These are phyloP conservation scores for Geranium rotundifolium DNA, from an alignment of 345 rosid species.

Conservation along the genomic window DNA sequence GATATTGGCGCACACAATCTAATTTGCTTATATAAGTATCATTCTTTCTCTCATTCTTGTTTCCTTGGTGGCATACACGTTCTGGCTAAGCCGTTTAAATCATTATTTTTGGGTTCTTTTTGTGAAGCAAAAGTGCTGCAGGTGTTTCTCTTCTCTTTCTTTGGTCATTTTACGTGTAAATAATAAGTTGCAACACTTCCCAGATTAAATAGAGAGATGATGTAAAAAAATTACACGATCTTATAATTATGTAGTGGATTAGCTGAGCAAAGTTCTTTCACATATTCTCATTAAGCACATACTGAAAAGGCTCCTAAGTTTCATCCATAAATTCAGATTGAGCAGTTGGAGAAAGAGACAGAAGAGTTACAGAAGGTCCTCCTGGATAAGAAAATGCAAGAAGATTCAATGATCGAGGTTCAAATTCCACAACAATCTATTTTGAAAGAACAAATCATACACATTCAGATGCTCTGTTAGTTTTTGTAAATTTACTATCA, in stretches of 20 bases:
- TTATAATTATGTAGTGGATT: background rate
- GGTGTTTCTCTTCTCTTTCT: background rate
- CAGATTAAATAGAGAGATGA: background rate
- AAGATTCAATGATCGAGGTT: conserved; percentile 79
- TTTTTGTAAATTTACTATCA: background rate
- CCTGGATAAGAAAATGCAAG: conserved; percentile 77
- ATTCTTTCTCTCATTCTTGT: too few species aligned
- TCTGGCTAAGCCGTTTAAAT: too few species aligned
- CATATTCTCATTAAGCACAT: background rate
- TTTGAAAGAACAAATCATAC: background rate
- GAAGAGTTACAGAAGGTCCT: conserved; percentile 45
- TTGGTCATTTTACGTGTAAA: background rate
- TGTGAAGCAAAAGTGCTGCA: background rate
- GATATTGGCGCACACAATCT: too few species aligned
- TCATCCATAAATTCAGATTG: conserved; percentile 35
- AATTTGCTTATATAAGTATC: too few species aligned
- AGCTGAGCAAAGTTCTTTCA: background rate
- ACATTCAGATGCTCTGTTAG: background rate
- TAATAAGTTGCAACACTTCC: background rate
- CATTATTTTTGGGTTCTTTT: background rate
- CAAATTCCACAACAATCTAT: background rate
- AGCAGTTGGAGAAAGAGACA: conserved; percentile 61
- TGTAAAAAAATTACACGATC: background rate
- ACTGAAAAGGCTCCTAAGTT: conserved; percentile 8
- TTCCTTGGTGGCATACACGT: too few species aligned